These are phyloP conservation scores for Backusella circina DNA, from an alignment of 192 early-diverging fungal genomes.

Conservation along the genomic window DNA sequence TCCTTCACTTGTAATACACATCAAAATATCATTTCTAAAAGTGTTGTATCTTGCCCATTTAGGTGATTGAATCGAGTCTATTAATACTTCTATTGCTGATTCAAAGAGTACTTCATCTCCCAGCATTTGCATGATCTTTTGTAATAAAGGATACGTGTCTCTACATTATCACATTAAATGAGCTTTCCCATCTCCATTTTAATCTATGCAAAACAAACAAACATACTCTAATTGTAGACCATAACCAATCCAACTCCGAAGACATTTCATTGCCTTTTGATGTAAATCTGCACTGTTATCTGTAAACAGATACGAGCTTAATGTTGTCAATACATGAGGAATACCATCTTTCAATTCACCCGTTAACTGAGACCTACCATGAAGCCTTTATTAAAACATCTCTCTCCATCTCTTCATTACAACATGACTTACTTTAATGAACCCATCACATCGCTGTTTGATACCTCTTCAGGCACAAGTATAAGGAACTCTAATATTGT, in stretches of 20 bases:
- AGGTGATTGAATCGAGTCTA: constrained; percentile 46
- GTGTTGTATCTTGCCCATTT: constrained; percentile 33
- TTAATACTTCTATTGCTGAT: constrained; percentile 46
- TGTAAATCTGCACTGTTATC: constrained; percentile 29
- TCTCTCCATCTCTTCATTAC: neutral
- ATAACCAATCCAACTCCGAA: constrained; percentile 56
- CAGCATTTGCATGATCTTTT: constrained; percentile 37
- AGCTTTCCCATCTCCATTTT: too few relatives aligned
- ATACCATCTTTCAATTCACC: constrained; percentile 27
- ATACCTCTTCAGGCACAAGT: constrained; percentile 52
- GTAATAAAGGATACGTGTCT: constrained; percentile 37
- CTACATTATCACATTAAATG: too few relatives aligned
- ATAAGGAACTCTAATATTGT: constrained; percentile 49
- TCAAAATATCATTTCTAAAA: constrained; percentile 41
- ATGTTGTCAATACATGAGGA: constrained; percentile 25
- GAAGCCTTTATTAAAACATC: neutral
- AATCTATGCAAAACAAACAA: neutral
- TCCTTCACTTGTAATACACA: constrained; percentile 48
- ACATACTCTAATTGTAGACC: constrained; percentile 51
- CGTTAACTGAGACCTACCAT: constrained; percentile 20
- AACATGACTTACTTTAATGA: constrained; percentile 34
- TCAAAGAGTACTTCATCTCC: constrained; percentile 44
- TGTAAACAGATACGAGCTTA: constrained; percentile 10
- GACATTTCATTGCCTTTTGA: constrained; percentile 44
- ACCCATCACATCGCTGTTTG: constrained; percentile 43